Conservation (phyloP, 345 rosid genomes). For the Clarkia xantiana region DNA sequence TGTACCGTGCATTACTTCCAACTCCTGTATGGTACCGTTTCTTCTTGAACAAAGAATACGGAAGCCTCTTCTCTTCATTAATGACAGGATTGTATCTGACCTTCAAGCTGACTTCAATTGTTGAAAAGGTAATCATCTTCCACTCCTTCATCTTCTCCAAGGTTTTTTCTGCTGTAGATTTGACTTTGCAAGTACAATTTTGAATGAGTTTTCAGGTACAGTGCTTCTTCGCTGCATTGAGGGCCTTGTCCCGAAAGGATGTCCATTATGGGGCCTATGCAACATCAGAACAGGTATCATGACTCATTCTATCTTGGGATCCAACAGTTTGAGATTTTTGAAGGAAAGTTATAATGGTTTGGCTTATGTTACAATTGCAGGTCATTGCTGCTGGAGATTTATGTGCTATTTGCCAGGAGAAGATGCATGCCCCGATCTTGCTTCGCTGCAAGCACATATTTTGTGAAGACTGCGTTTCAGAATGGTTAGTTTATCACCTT, state of each 20-base stretch:
- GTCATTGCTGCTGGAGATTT: constrained; percentile 90
- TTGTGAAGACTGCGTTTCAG: constrained; percentile 97
- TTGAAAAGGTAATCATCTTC: constrained; percentile 42
- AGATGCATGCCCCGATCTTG: constrained; percentile 92
- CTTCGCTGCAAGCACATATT: constrained; percentile 94
- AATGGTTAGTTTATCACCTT: constrained; percentile 46
- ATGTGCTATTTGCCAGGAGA: constrained; percentile 97
- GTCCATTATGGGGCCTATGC: constrained; percentile 97
- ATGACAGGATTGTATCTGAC: constrained; percentile 73
- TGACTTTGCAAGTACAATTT: neutral
- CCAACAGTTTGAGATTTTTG: too few relatives aligned
- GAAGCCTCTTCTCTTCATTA: constrained; percentile 71
- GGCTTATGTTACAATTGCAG: constrained; percentile 21
- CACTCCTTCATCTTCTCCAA: too few relatives aligned
- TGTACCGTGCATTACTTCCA: constrained; percentile 67
- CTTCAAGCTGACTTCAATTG: constrained; percentile 69
- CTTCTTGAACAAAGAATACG: constrained; percentile 76
- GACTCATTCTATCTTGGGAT: neutral
- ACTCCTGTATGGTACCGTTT: constrained; percentile 87
- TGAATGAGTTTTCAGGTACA: constrained; percentile 49
- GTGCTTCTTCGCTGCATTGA: constrained; percentile 70
- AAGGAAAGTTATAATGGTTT: too few relatives aligned
- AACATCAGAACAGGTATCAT: constrained; percentile 81
- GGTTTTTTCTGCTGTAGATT: too few relatives aligned
- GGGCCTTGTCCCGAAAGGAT: constrained; percentile 84